Conservation (phyloP, 140 eudicot species). For the Oenanthe javanica region DNA sequence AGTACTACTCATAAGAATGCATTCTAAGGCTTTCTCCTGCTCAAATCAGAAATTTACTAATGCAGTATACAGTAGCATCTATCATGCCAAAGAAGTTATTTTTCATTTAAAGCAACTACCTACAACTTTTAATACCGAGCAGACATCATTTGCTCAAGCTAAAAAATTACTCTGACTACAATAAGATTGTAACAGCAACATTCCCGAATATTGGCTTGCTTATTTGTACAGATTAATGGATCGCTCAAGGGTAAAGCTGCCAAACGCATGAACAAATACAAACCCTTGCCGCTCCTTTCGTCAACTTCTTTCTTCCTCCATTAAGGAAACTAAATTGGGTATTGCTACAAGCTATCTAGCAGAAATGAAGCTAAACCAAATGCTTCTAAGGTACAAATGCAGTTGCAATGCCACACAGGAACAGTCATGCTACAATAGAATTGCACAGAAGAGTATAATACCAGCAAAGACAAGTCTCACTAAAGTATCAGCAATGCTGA, state of each 20-base stretch:
- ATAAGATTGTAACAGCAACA: slow-evolving; percentile 10
- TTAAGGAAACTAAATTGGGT: slow-evolving; percentile 44
- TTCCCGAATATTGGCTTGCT: background rate
- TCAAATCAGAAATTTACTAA: background rate
- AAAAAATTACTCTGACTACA: slow-evolving; percentile 6
- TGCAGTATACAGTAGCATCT: background rate
- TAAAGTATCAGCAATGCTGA: slow-evolving; percentile 12
- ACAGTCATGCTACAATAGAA: slow-evolving; percentile 28
- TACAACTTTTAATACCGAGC: background rate
- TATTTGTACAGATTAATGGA: slow-evolving; percentile 31
- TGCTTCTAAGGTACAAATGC: slow-evolving; percentile 8
- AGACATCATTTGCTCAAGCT: slow-evolving; percentile 13
- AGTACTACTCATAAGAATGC: too few species aligned
- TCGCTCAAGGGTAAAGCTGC: background rate
- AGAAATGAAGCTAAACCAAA: slow-evolving; percentile 6
- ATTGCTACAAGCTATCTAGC: slow-evolving; percentile 1
- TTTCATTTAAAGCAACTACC: background rate
- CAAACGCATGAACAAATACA: background rate
- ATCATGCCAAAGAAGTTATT: background rate
- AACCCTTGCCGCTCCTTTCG: slow-evolving; percentile 22
- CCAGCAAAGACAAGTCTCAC: slow-evolving; percentile 16
- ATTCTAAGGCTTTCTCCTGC: too few species aligned
- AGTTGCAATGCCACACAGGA: background rate
- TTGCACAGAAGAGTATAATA: slow-evolving; percentile 24
- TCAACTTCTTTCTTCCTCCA: slow-evolving; percentile 8